A percentile compares a stretch with the other conserved stretches of the same genome.
Conservation (phyloP, 345 rosid genomes). For the Arabidopsis suecica region DNA sequence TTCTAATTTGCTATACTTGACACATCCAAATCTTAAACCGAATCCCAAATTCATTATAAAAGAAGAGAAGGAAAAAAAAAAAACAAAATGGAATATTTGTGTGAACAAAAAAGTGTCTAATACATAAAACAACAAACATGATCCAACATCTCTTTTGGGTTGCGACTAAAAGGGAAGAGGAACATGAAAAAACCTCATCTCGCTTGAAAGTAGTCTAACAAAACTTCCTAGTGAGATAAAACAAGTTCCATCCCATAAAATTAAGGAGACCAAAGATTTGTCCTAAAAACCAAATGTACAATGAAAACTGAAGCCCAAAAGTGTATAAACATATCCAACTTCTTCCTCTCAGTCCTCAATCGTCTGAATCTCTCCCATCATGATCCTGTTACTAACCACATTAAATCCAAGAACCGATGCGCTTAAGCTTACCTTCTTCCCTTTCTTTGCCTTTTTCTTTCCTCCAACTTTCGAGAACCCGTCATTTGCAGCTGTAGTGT, state of each 20-base stretch:
- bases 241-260: constrained; percentile 31
- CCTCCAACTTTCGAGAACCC: constrained; percentile 71
- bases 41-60: too few relatives aligned
- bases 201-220: constrained; percentile 28
- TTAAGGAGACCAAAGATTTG: constrained; percentile 13
- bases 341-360: constrained; percentile 65
- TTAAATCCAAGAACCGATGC: constrained; percentile 85
- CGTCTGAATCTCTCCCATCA: constrained; percentile 98
- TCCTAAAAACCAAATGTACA: constrained; percentile 42
- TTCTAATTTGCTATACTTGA: too few relatives aligned
- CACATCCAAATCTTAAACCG: too few relatives aligned
- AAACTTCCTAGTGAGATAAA: constrained; percentile 41
- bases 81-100: neutral
- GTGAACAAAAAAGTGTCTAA: constrained; percentile 8
- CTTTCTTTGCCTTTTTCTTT: constrained; percentile 85
- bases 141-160: neutral
- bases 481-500: constrained; percentile 45
- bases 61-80: neutral
- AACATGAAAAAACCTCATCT: constrained; percentile 32
- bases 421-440: constrained; percentile 90
- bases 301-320: constrained; percentile 40
- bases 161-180: constrained; percentile 27
- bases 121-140: constrained; percentile 30
- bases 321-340: constrained; percentile 55
- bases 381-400: constrained; percentile 95